These are phyloP conservation scores for Nemania sp. DNA, from an alignment of 2,329 filamentous ascomycete genomes.

Conservation along the genomic window DNA sequence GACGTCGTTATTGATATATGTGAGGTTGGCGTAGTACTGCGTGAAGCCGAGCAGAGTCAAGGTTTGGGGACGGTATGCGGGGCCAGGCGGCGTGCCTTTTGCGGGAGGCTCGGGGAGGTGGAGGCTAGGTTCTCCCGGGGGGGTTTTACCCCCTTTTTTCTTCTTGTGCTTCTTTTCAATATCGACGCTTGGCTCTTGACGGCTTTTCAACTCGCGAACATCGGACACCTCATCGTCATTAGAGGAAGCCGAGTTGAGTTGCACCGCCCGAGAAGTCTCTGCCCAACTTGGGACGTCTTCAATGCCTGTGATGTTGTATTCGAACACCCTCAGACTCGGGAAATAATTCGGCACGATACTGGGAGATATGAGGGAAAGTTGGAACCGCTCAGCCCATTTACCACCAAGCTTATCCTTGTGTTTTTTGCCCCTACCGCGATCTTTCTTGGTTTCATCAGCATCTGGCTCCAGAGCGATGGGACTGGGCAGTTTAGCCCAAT, in stretches of 20 bases:
- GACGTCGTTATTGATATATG: constrained; percentile 78
- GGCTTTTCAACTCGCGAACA: constrained; percentile 28
- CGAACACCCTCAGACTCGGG: constrained; percentile 84
- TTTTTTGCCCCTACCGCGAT: constrained; percentile 54
- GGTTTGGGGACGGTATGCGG: constrained; percentile 85
- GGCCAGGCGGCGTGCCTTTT: constrained; percentile 74
- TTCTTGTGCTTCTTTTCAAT: constrained; percentile 47
- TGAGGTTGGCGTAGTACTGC: constrained; percentile 96
- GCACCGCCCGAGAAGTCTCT: constrained; percentile 26
- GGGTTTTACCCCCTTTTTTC: constrained; percentile 47
- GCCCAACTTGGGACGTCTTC: constrained; percentile 59
- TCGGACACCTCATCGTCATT: constrained; percentile 10
- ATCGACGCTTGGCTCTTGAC: constrained; percentile 36
- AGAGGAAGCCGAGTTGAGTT: background rate
- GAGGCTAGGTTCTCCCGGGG: constrained; percentile 63
- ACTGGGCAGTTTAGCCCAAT: constrained; percentile 77
- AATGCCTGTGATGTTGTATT: constrained; percentile 88
- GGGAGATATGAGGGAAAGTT: constrained; percentile 77
- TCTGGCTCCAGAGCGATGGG: constrained; percentile 42
- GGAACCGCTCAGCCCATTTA: constrained; percentile 81
- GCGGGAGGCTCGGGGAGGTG: constrained; percentile 73
- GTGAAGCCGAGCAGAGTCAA: constrained; percentile 79
- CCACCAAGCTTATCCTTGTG: constrained; percentile 74
- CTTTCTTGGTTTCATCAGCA: constrained; percentile 45
- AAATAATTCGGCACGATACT: constrained; percentile 94